Percentiles rank a stretch among this genome's conserved stretches.
Evolutionary conservation across 2,329 filamentous ascomycete species (phyloP).

Genomic region (Scedosporium minutisporum): DNA sequence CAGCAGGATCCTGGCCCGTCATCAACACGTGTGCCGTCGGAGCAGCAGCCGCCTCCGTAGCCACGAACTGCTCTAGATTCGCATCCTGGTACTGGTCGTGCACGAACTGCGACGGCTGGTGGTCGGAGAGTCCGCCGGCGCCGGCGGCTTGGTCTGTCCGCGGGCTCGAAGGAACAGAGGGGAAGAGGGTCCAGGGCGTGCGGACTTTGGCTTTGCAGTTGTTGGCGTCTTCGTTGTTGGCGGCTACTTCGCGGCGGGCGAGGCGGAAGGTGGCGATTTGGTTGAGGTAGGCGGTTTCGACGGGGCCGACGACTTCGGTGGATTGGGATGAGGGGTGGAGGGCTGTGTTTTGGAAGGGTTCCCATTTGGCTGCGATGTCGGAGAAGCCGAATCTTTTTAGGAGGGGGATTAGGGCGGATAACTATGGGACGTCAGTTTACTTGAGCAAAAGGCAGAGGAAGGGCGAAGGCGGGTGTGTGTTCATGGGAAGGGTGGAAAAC

Average conservation of each 20-base stretch:
- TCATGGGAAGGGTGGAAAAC: not conserved
- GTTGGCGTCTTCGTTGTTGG: not conserved
- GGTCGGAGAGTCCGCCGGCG: not conserved
- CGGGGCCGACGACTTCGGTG: constrained; percentile 2
- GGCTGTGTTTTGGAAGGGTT: not conserved
- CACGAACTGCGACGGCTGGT: not conserved
- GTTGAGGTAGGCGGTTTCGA: constrained; percentile 5
- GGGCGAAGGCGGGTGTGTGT: not conserved
- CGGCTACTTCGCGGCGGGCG: not conserved
- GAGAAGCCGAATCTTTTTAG: constrained; percentile 7
- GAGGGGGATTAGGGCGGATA: constrained; percentile 4
- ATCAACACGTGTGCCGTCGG: not conserved
- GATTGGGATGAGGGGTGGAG: not conserved
- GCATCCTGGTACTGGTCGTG: not conserved
- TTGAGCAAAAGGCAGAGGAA: not conserved
- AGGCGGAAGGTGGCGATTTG: constrained; percentile 6
- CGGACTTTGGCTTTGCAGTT: not conserved
- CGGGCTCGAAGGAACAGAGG: not conserved
- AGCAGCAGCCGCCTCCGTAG: not conserved
- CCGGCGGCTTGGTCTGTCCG: not conserved
- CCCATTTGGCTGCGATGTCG: constrained; percentile 7
- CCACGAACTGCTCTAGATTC: not conserved
- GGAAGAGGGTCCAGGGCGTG: not conserved
- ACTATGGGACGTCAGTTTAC: not conserved
- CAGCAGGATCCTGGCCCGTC: not conserved